A percentile compares a stretch with the other conserved stretches of the same genome.
These are phyloP conservation scores for Trichoderma afroharzianum DNA, from an alignment of 2,329 filamentous ascomycete species.

Conservation along the genomic window DNA sequence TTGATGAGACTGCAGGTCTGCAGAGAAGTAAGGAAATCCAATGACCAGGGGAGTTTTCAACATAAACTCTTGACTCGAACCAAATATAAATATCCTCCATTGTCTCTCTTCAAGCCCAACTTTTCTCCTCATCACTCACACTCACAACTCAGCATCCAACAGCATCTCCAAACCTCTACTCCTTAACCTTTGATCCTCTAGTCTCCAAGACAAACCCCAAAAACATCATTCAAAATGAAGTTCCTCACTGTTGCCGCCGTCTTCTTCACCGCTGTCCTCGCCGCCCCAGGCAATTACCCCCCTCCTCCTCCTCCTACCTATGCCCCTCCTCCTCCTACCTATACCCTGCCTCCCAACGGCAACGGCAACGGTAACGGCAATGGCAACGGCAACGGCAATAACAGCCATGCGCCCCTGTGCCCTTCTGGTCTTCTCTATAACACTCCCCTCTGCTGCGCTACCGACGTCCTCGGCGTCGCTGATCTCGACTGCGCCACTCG, in stretches of 20 bases:
- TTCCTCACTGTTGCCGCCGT: conserved; percentile 16
- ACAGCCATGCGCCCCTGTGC: no score
- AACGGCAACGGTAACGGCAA: not conserved
- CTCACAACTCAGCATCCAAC: not conserved
- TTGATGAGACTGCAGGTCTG: not conserved
- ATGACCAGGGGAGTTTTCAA: not conserved
- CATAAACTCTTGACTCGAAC: not conserved
- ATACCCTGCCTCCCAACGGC: not conserved
- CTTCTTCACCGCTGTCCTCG: conserved; percentile 12
- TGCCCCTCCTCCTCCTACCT: not conserved
- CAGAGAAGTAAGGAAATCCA: not conserved
- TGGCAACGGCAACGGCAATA: not conserved
- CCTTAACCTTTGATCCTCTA: not conserved
- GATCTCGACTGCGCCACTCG: conserved; percentile 13
- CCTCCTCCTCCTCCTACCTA: not conserved
- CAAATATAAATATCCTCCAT: conserved; percentile 12
- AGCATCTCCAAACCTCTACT: not conserved
- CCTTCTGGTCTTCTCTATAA: not conserved
- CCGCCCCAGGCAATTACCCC: not conserved
- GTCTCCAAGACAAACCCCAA: not conserved
- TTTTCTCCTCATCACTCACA: not conserved
- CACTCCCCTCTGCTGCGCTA: conserved; percentile 14
- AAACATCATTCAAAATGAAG: conserved; percentile 16
- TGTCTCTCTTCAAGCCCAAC: not conserved
- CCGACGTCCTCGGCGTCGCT: conserved; percentile 2